phyloP scores from a whole-genome alignment of 2,329 filamentous ascomycete genomes.

The Daldinia sp. region DNA sequence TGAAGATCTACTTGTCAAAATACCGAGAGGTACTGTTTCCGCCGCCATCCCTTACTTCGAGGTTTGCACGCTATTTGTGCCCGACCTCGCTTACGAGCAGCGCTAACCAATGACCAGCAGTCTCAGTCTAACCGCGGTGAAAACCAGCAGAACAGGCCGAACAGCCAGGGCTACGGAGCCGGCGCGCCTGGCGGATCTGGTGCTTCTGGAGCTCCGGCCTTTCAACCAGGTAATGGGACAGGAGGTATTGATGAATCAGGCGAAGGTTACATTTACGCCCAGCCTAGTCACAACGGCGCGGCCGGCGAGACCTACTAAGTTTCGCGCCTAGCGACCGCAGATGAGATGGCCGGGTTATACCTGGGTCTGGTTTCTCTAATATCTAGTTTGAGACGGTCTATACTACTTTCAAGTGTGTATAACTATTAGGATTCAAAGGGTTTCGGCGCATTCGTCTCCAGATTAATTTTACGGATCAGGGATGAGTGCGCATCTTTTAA shows the following conservation, averaged over 20 bases:
- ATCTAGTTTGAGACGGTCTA: constrained; percentile 33
- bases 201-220: constrained; percentile 53
- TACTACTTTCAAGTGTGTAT: constrained; percentile 47
- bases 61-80: constrained; percentile 6
- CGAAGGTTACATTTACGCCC: constrained; percentile 62
- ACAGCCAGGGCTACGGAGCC: constrained; percentile 61
- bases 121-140: constrained; percentile 80
- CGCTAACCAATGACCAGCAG: constrained; percentile 61
- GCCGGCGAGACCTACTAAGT: constrained; percentile 61
- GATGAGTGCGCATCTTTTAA: constrained; percentile 30
- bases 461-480: constrained; percentile 32
- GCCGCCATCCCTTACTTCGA: constrained; percentile 7
- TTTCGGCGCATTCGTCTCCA: constrained; percentile 28
- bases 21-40: constrained; percentile 86
- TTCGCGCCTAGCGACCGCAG: constrained; percentile 30
- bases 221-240: constrained; percentile 55
- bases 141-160: constrained; percentile 58
- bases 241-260: constrained; percentile 55
- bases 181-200: constrained; percentile 51
- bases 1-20: constrained; percentile 97
- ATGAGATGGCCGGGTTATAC: constrained; percentile 8
- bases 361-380: constrained; percentile 14
- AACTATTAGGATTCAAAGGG: constrained; percentile 42
- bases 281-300: constrained; percentile 67
- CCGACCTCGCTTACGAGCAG: constrained; percentile 19